Evolutionary conservation across 805 yeast species (phyloP).

Genomic region (Metschnikowia rubicola): DNA sequence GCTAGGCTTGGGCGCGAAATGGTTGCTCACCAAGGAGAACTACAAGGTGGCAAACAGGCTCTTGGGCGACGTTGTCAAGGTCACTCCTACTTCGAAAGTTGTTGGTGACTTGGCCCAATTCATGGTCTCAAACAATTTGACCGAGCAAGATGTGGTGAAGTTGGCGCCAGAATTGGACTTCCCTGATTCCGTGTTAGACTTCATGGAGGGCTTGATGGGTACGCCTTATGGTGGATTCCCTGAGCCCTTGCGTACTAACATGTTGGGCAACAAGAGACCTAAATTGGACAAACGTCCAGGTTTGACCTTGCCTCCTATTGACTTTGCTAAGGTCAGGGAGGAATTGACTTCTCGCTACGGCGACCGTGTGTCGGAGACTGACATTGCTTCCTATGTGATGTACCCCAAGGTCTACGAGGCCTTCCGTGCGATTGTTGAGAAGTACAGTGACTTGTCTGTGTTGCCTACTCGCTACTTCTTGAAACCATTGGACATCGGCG

Average conservation of each 20-base stretch:
- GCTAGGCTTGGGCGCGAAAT: constrained; percentile 93
- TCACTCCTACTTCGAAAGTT: constrained; percentile 98
- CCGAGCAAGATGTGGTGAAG: constrained; percentile 78
- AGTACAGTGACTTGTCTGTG: constrained; percentile 89
- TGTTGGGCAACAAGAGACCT: constrained; percentile 88
- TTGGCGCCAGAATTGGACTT: constrained; percentile 90
- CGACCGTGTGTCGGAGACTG: constrained; percentile 67
- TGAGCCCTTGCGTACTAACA: constrained; percentile 92
- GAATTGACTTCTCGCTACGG: constrained; percentile 79
- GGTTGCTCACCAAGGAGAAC: constrained; percentile 94
- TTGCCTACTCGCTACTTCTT: constrained; percentile 90
- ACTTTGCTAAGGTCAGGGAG: constrained; percentile 65
- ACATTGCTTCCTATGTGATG: constrained; percentile 95
- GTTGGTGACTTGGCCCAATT: constrained; percentile 99
- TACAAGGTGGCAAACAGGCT: constrained; percentile 87
- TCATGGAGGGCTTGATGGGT: constrained; percentile 99
- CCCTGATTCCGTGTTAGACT: constrained; percentile 98
- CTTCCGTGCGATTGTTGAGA: constrained; percentile 67
- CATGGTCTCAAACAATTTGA: constrained; percentile 93
- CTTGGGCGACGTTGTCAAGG: constrained; percentile 96
- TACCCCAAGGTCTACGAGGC: constrained; percentile 96
- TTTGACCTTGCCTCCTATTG: constrained; percentile 78
- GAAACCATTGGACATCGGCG: constrained; percentile 81
- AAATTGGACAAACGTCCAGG: constrained; percentile 92
- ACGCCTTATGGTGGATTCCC: constrained; percentile 99